Percentiles rank a stretch among this genome's conserved stretches.
Conservation (phyloP, 2,329 filamentous ascomycete species). For the Diatrype stigma region DNA sequence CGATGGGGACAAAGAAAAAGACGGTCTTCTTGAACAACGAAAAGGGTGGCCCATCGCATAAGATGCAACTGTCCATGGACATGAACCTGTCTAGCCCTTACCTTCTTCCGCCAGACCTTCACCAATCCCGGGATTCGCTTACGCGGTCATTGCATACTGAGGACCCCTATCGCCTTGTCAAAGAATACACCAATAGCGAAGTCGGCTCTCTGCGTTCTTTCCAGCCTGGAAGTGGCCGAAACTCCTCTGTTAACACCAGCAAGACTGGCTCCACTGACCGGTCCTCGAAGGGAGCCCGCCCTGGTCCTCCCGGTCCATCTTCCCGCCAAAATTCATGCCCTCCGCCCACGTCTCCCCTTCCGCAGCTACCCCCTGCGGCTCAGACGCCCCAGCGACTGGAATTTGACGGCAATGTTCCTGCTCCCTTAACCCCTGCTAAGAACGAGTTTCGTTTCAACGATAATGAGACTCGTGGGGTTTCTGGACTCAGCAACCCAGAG, state of each 20-base stretch:
- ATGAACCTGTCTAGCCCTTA: slow-evolving; percentile 82
- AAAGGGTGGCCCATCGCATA: slow-evolving; percentile 40
- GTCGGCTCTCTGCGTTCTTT: slow-evolving; percentile 52
- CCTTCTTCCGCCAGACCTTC: slow-evolving; percentile 78
- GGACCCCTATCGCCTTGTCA: slow-evolving; percentile 75
- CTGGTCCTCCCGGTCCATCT: slow-evolving; percentile 24
- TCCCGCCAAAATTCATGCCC: slow-evolving; percentile 38
- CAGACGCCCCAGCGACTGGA: slow-evolving; percentile 13
- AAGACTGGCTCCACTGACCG: slow-evolving; percentile 31
- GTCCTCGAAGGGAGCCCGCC: slow-evolving; percentile 9
- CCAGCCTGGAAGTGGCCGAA: slow-evolving; percentile 30
- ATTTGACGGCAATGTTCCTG: slow-evolving; percentile 5
- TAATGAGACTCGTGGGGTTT: slow-evolving; percentile 8
- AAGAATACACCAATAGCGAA: slow-evolving; percentile 54
- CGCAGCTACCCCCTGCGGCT: slow-evolving; percentile 20
- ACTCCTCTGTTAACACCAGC: slow-evolving; percentile 44
- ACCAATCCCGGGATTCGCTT: slow-evolving; percentile 78
- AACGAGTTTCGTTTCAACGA: slow-evolving; percentile 34
- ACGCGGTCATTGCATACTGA: slow-evolving; percentile 72
- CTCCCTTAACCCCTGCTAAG: slow-evolving; percentile 16
- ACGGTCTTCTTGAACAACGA: slow-evolving; percentile 50
- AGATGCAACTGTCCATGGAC: slow-evolving; percentile 63
- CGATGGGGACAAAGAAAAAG: slow-evolving; percentile 37
- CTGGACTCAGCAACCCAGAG: slow-evolving; percentile 13
- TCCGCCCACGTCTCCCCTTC: slow-evolving; percentile 34